Conservation (phyloP, 2,329 filamentous ascomycete species). For the Fusarium heterosporum region DNA sequence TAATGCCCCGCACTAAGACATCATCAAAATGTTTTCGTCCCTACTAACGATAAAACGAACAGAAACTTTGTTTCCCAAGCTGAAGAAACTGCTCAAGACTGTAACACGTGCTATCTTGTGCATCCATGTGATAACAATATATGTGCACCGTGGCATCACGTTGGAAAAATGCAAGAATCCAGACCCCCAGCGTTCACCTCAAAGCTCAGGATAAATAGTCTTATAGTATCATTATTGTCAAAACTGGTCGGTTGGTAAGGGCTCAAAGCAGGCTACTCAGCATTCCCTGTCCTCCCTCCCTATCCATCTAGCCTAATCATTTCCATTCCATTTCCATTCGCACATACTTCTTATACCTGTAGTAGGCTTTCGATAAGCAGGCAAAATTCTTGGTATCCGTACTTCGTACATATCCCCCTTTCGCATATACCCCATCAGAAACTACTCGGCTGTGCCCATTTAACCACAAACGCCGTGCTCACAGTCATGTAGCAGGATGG, state of each 20-base stretch:
- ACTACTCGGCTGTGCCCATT: slow-evolving; percentile 27
- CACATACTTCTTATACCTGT: slow-evolving; percentile 8
- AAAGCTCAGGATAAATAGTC: slow-evolving; percentile 3
- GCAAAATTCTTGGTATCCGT: slow-evolving; percentile 31
- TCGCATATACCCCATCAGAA: slow-evolving; percentile 23
- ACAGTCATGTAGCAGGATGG: slow-evolving; percentile 33
- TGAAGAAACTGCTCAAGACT: background rate
- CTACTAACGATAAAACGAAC: background rate
- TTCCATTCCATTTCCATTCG: slow-evolving; percentile 11
- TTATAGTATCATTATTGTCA: slow-evolving; percentile 41
- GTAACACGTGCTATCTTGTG: background rate
- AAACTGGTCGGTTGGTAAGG: slow-evolving; percentile 13
- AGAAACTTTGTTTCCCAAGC: background rate
- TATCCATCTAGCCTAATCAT: slow-evolving; percentile 28
- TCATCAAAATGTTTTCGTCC: background rate
- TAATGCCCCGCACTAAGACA: slow-evolving; percentile 26
- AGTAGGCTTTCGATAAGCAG: slow-evolving; percentile 15
- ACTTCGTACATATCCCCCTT: slow-evolving; percentile 28
- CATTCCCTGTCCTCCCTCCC: slow-evolving; percentile 7
- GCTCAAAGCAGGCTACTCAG: slow-evolving; percentile 3
- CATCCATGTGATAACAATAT: background rate
- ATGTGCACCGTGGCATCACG: background rate
- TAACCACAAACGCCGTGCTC: slow-evolving; percentile 33
- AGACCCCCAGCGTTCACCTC: background rate
- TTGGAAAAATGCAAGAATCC: background rate